phyloP scores from a whole-genome alignment of 345 rosid genomes.

The Citrus mangshanensis region DNA sequence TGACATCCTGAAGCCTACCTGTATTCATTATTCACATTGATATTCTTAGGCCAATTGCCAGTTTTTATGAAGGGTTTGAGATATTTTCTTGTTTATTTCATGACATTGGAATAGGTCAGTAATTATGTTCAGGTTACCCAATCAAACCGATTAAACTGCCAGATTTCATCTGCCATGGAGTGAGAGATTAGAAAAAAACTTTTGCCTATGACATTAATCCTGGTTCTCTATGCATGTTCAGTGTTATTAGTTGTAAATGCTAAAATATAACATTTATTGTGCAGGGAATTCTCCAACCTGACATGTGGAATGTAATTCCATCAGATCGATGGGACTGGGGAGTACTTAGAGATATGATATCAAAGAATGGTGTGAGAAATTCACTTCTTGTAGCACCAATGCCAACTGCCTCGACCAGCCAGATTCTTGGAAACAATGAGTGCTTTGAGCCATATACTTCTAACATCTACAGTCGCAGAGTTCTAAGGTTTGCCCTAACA shows the following conservation, averaged over 20 bases:
- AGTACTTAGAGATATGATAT: slow-evolving; percentile 55
- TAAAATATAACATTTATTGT: slow-evolving; percentile 12
- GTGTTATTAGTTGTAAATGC: slow-evolving; percentile 3
- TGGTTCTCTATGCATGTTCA: not conserved
- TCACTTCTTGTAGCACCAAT: slow-evolving; percentile 92
- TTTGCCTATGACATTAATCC: not conserved
- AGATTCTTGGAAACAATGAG: slow-evolving; percentile 93
- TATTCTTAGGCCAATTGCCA: not conserved
- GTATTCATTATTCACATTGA: not conserved
- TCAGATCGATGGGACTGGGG: slow-evolving; percentile 76
- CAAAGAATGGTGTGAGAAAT: slow-evolving; percentile 78
- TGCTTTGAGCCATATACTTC: slow-evolving; percentile 96
- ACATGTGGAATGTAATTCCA: slow-evolving; percentile 85
- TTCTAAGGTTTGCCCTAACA: slow-evolving; percentile 51
- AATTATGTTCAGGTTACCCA: no score
- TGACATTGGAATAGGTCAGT: not conserved
- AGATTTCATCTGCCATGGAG: not conserved
- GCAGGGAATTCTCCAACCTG: slow-evolving; percentile 89
- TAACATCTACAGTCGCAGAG: slow-evolving; percentile 86
- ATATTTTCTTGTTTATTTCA: not conserved
- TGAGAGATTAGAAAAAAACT: not conserved
- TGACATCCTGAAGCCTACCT: no score
- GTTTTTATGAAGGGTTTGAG: not conserved
- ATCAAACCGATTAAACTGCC: not conserved
- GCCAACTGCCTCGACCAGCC: slow-evolving; percentile 98